Percentiles rank a stretch among this genome's conserved stretches.
These are phyloP conservation scores for Phyllosticta citribraziliensis DNA, from an alignment of 2,329 filamentous ascomycete species.

Conservation along the genomic window DNA sequence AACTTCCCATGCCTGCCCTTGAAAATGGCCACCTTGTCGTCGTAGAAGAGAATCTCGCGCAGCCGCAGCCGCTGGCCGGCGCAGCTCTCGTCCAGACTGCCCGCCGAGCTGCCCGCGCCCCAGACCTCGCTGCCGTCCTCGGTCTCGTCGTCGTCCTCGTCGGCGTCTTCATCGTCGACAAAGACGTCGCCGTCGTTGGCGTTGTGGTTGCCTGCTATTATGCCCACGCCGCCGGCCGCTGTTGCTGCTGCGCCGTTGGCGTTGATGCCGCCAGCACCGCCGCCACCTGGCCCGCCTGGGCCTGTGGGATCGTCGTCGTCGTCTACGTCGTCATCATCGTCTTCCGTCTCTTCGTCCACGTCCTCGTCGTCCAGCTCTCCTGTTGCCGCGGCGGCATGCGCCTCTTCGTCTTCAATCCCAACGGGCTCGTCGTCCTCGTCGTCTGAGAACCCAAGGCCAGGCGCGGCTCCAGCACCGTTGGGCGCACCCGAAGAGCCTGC, in stretches of 20 bases:
- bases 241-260: background rate
- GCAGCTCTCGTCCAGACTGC: constrained; percentile 31
- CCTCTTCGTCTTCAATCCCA: constrained; percentile 23
- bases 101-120: background rate
- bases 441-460: constrained; percentile 9
- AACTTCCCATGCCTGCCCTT: constrained; percentile 57
- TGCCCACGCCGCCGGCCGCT: background rate
- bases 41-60: constrained; percentile 73
- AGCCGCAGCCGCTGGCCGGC: constrained; percentile 49
- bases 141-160: constrained; percentile 33
- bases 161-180: constrained; percentile 10
- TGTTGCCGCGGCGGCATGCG: background rate
- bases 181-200: background rate
- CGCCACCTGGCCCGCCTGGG: background rate
- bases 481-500: background rate
- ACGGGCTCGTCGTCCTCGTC: constrained; percentile 10
- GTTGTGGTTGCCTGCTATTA: background rate
- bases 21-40: constrained; percentile 74
- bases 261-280: background rate
- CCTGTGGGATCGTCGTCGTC: constrained; percentile 36
- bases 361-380: constrained; percentile 16
- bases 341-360: constrained; percentile 31
- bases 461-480: constrained; percentile 4
- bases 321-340: constrained; percentile 35
- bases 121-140: constrained; percentile 31